Evolutionary conservation across 352 stramenopile genomes (phyloP).

Genomic region (Globisporangium cederbergense): DNA sequence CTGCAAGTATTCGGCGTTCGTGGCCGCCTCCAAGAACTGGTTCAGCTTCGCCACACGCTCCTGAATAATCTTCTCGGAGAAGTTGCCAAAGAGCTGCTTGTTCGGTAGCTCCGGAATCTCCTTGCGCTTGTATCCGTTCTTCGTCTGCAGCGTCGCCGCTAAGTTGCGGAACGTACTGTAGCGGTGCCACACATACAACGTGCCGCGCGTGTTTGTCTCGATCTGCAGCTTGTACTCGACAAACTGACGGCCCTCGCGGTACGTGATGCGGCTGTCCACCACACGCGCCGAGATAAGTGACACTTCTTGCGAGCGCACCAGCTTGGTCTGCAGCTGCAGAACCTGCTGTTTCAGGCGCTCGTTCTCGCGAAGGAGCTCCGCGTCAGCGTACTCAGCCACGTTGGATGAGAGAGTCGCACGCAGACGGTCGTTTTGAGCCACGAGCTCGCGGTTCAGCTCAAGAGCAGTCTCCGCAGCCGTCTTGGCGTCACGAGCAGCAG

Average conservation of each 20-base stretch:
- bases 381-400: conserved; percentile 65
- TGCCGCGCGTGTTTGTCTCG: conserved; percentile 66
- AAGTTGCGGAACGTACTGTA: conserved; percentile 82
- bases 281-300: conserved; percentile 69
- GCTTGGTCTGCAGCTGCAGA: conserved; percentile 64
- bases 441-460: conserved; percentile 58
- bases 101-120: conserved; percentile 71
- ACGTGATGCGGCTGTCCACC: conserved; percentile 65
- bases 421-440: conserved; percentile 60
- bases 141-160: conserved; percentile 63
- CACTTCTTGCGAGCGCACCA: conserved; percentile 62
- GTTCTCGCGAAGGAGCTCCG: conserved; percentile 62
- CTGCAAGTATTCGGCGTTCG: conserved; percentile 69
- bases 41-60: conserved; percentile 70
- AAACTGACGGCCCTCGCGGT: conserved; percentile 63
- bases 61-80: conserved; percentile 75
- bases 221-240: conserved; percentile 32
- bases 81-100: conserved; percentile 71
- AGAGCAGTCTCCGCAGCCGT: conserved; percentile 51
- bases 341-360: conserved; percentile 71
- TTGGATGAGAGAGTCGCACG: conserved; percentile 62
- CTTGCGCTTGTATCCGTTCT: conserved; percentile 73
- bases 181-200: conserved; percentile 67
- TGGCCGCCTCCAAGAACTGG: conserved; percentile 70
- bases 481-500: conserved; percentile 70